Evolutionary conservation across 1,139 yeast species (phyloP).

Genomic region (Torulaspora globosa): DNA sequence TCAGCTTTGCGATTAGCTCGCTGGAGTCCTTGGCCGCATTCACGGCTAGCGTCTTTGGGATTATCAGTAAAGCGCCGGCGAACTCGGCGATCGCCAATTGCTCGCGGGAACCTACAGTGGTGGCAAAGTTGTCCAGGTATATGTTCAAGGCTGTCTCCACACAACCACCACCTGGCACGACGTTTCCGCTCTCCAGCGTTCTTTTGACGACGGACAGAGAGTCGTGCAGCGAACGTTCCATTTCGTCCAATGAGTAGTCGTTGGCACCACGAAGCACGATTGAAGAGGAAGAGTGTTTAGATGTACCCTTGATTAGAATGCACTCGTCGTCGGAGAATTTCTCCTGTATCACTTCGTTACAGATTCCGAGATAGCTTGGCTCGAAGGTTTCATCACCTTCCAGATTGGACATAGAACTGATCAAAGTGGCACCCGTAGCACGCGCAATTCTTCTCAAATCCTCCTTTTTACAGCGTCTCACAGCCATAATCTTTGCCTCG

Average conservation of each 20-base stretch:
- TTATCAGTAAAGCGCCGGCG: conserved; percentile 81
- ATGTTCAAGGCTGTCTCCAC: conserved; percentile 95
- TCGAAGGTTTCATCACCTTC: conserved; percentile 99
- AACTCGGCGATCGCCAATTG: conserved; percentile 98
- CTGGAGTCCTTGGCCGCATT: conserved; percentile 98
- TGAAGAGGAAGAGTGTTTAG: conserved; percentile 88
- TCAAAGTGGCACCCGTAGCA: conserved; percentile 94
- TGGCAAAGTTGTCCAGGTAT: conserved; percentile 93
- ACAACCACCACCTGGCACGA: conserved; percentile 99
- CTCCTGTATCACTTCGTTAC: conserved; percentile 89
- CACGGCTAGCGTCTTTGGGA: conserved; percentile 95
- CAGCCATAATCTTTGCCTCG: conserved; percentile 96
- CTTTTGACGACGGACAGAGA: conserved; percentile 93
- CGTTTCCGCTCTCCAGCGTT: conserved; percentile 88
- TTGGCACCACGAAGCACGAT: conserved; percentile 94
- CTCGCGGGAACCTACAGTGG: conserved; percentile 96
- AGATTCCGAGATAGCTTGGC: conserved; percentile 76
- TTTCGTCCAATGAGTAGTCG: conserved; percentile 93
- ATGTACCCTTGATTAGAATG: conserved; percentile 88
- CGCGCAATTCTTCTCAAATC: conserved; percentile 95
- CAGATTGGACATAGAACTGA: conserved; percentile 82
- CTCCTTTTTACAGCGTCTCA: conserved; percentile 95
- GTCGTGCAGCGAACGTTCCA: conserved; percentile 96
- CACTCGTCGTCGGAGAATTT: conserved; percentile 96
- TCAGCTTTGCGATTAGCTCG: conserved; percentile 87